phyloP scores from a whole-genome alignment of 2,329 filamentous ascomycete genomes.

The Calonectria pteridis region DNA sequence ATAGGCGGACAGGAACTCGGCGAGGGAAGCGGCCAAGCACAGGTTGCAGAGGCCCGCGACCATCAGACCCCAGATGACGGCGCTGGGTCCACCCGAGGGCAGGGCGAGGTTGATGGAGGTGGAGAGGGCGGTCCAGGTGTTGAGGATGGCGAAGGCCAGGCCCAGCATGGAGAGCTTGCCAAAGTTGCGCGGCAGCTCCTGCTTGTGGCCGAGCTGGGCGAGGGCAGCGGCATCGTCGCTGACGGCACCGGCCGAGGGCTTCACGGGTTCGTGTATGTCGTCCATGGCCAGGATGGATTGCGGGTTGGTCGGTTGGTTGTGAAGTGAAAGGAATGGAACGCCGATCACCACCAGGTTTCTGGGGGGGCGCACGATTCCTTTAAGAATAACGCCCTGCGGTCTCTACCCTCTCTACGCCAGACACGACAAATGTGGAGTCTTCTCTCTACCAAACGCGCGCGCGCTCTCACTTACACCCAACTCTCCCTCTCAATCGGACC shows the following conservation, averaged over 20 bases:
- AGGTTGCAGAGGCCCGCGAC: slow-evolving; percentile 77
- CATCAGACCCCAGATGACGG: slow-evolving; percentile 78
- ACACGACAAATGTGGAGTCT: background rate
- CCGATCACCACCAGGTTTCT: slow-evolving; percentile 12
- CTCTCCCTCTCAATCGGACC: slow-evolving; percentile 8
- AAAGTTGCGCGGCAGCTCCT: slow-evolving; percentile 64
- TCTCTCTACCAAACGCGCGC: no score
- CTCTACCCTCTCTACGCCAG: background rate
- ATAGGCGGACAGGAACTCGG: slow-evolving; percentile 78
- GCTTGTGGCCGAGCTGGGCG: slow-evolving; percentile 60
- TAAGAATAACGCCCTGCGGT: background rate
- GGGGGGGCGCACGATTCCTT: background rate
- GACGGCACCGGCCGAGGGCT: slow-evolving; percentile 26
- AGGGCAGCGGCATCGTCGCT: slow-evolving; percentile 55
- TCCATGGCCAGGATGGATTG: slow-evolving; percentile 34
- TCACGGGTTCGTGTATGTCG: slow-evolving; percentile 30
- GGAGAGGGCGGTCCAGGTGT: slow-evolving; percentile 63
- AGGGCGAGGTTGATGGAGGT: slow-evolving; percentile 64
- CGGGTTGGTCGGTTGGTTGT: background rate
- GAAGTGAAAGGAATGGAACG: background rate
- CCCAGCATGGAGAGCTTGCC: slow-evolving; percentile 62
- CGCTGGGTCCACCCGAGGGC: slow-evolving; percentile 77
- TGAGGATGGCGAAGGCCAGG: slow-evolving; percentile 62
- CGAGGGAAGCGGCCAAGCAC: slow-evolving; percentile 75
- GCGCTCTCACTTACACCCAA: background rate